Conservation (phyloP, 352 stramenopile species). For the Phytophthora vignae region DNA sequence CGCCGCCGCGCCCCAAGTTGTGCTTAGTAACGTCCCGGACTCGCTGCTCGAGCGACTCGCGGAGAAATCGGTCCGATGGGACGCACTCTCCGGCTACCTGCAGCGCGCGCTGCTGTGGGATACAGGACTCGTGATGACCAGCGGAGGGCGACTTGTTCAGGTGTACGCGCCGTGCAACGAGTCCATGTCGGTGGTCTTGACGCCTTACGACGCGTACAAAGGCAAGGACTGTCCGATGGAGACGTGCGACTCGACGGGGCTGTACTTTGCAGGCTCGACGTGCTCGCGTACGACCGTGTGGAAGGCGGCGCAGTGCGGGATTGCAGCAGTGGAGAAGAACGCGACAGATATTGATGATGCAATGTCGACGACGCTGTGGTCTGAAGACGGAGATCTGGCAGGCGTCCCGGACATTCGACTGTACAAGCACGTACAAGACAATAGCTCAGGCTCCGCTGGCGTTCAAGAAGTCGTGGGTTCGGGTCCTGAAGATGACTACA, state of each 20-base stretch:
- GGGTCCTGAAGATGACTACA: constrained; percentile 3
- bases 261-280: constrained; percentile 42
- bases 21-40: constrained; percentile 33
- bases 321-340: constrained; percentile 33
- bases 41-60: constrained; percentile 33
- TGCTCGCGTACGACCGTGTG: constrained; percentile 40
- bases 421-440: constrained; percentile 35
- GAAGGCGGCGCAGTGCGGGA: constrained; percentile 41
- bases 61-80: constrained; percentile 37
- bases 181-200: constrained; percentile 53
- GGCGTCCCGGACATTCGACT: constrained; percentile 44
- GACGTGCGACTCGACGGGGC: constrained; percentile 39
- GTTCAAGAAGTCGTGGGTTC: constrained; percentile 15
- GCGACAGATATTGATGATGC: constrained; percentile 25
- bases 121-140: constrained; percentile 50
- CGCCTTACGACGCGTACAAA: constrained; percentile 48
- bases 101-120: constrained; percentile 72
- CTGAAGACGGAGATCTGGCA: constrained; percentile 44
- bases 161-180: constrained; percentile 59
- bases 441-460: constrained; percentile 3
- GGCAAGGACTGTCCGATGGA: constrained; percentile 30
- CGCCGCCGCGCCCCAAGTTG: constrained; percentile 12
- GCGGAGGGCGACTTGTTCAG: constrained; percentile 45
- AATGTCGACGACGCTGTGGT: constrained; percentile 45
- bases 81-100: constrained; percentile 46